A percentile compares a stretch with the other conserved stretches of the same genome.
These are phyloP conservation scores for Beauveria rudraprayagi DNA, from an alignment of 2,329 filamentous ascomycete genomes.

Conservation along the genomic window DNA sequence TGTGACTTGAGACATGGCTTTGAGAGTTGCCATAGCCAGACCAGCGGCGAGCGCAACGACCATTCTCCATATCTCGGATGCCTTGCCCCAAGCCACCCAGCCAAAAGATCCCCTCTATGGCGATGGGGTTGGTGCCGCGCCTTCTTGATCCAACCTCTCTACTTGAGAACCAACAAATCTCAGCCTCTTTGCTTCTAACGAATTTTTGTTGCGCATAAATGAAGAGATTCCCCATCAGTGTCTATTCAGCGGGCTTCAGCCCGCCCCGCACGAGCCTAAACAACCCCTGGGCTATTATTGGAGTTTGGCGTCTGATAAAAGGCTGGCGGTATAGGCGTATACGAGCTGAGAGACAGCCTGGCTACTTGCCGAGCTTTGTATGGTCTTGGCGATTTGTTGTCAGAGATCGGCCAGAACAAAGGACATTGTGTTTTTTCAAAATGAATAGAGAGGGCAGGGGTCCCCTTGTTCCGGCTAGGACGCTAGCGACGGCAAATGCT, in stretches of 20 bases:
- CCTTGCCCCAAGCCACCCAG: not conserved
- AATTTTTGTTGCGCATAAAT: not conserved
- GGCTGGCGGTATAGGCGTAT: not conserved
- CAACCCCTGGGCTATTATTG: no score
- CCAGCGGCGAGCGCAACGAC: not conserved
- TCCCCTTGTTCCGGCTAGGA: not conserved
- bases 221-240: not conserved
- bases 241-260: not conserved
- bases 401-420: not conserved
- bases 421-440: not conserved
- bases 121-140: not conserved
- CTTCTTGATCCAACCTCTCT: not conserved
- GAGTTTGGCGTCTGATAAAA: no score
- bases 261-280: not conserved
- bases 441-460: not conserved
- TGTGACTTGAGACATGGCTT: constrained; percentile 2
- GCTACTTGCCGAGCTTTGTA: no score
- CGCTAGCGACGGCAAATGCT: not conserved
- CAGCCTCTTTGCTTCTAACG: not conserved
- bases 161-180: not conserved
- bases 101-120: not conserved
- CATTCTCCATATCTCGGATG: not conserved
- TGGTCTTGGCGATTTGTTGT: not conserved
- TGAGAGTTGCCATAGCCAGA: not conserved
- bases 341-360: not conserved